phyloP scores from a whole-genome alignment of 139 green algal genomes.

The Chlorella ohadii region DNA sequence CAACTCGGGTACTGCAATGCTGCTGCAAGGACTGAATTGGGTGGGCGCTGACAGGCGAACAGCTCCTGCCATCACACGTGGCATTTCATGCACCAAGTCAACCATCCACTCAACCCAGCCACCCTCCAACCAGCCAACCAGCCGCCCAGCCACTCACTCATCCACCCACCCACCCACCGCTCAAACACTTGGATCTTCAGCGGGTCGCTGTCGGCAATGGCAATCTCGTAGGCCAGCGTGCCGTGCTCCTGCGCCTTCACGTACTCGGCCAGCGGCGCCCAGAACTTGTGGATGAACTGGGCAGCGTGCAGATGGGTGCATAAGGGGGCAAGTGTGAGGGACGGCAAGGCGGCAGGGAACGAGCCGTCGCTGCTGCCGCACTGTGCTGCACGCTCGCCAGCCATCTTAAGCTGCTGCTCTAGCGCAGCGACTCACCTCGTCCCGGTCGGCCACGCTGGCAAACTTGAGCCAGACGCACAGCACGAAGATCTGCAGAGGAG shows the following conservation, averaged over 20 bases:
- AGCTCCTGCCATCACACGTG: background rate
- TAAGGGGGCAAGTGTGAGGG: no score
- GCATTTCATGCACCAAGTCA: no score
- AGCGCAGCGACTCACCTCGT: background rate
- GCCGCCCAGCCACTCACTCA: background rate
- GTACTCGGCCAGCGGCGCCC: slow-evolving; percentile 35
- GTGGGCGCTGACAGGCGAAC: background rate
- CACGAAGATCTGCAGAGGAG: slow-evolving; percentile 16
- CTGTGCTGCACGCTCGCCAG: no score
- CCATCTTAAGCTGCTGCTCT: background rate
- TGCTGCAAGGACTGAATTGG: no score
- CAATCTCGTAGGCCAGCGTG: slow-evolving; percentile 37
- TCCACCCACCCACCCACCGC: background rate
- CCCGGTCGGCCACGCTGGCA: background rate
- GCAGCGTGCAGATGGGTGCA: no score
- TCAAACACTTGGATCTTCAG: slow-evolving; percentile 38
- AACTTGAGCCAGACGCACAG: slow-evolving; percentile 33
- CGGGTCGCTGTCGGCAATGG: slow-evolving; percentile 36
- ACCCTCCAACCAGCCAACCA: background rate
- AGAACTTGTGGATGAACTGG: background rate
- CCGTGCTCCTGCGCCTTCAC: slow-evolving; percentile 22
- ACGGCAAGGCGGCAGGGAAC: background rate
- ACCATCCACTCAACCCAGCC: background rate
- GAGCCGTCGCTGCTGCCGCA: background rate
- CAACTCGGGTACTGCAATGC: no score